These are phyloP conservation scores for Venturia asperata DNA, from an alignment of 2,329 filamentous ascomycete species.

Conservation along the genomic window DNA sequence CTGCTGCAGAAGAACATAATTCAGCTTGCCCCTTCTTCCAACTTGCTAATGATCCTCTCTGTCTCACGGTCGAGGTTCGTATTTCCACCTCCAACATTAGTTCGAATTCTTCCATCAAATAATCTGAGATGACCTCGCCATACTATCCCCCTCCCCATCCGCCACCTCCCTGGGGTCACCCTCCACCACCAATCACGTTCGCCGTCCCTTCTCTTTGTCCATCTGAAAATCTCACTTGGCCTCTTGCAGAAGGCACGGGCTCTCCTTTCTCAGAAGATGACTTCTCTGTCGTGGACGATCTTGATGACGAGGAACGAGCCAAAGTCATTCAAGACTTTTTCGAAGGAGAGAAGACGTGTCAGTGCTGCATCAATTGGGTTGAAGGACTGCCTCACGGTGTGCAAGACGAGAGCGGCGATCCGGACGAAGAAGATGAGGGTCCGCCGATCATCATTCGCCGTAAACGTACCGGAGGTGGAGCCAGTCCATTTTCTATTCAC, in stretches of 20 bases:
- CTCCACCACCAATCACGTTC: neutral
- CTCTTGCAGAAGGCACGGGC: neutral
- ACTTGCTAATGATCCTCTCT: neutral
- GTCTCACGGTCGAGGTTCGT: neutral
- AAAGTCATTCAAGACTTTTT: constrained; percentile 6
- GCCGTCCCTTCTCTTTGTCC: neutral
- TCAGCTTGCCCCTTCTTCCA: neutral
- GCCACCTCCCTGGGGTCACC: neutral
- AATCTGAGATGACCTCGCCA: neutral
- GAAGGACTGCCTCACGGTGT: neutral
- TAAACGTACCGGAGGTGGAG: neutral
- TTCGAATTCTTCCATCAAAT: neutral
- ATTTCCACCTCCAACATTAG: neutral
- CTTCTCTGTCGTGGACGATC: constrained; percentile 8
- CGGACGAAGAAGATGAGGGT: neutral
- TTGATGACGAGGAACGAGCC: constrained; percentile 6
- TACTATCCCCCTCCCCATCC: neutral
- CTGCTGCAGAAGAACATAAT: neutral
- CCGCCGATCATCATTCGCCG: constrained; percentile 2
- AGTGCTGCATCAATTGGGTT: constrained; percentile 10
- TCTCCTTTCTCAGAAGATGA: constrained; percentile 6
- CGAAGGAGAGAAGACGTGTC: neutral
- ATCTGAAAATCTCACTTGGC: neutral
- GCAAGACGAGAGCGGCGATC: neutral
- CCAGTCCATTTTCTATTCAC: neutral